phyloP scores from a whole-genome alignment of 2,329 filamentous ascomycete genomes.

The Paramyrothecium sp. region DNA sequence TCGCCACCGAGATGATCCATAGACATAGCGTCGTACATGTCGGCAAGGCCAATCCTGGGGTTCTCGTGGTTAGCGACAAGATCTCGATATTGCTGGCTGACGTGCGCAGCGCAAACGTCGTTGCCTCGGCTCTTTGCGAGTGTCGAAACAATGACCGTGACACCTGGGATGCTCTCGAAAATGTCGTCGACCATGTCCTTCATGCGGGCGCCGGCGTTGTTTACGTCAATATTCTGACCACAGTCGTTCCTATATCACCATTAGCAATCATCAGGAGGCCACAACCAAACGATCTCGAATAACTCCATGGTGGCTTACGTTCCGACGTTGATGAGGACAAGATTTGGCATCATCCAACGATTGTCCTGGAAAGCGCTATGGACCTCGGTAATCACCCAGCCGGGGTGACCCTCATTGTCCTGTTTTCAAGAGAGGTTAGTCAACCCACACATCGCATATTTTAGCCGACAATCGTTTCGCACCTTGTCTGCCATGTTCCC shows the following conservation, averaged over 20 bases:
- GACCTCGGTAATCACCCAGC: neutral
- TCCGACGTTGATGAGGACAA: constrained; percentile 16
- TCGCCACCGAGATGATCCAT: constrained; percentile 25
- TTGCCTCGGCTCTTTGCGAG: constrained; percentile 16
- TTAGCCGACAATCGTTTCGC: constrained; percentile 19
- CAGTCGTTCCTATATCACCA: neutral
- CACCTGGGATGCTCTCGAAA: neutral
- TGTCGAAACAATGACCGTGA: constrained; percentile 12
- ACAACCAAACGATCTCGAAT: neutral
- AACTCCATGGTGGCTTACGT: constrained; percentile 10
- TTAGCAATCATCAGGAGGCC: neutral
- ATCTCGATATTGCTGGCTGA: constrained; percentile 27
- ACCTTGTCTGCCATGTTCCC: constrained; percentile 24
- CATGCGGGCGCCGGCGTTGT: neutral
- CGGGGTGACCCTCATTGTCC: neutral
- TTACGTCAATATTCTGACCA: neutral
- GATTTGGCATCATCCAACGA: constrained; percentile 10
- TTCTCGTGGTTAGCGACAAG: constrained; percentile 13
- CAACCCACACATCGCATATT: no score
- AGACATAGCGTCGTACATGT: constrained; percentile 11
- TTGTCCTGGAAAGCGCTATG: neutral
- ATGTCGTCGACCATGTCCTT: neutral
- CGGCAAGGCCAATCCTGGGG: constrained; percentile 7
- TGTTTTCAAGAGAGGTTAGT: constrained; percentile 7
- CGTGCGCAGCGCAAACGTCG: constrained; percentile 17